phyloP scores from a whole-genome alignment of 805 yeast species.

The Yarrowia porcina region DNA sequence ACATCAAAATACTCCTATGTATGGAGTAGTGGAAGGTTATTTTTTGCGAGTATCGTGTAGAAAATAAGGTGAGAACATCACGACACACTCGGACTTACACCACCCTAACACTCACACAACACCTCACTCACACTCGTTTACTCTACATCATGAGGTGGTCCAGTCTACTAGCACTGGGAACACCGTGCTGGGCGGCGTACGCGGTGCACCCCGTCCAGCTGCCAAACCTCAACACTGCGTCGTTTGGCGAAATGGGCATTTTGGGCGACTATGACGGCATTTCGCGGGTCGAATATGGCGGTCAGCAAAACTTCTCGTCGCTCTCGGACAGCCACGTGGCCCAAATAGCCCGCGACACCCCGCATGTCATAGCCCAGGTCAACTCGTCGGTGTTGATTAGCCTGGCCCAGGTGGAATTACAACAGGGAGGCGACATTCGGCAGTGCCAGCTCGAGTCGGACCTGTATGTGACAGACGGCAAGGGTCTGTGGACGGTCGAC shows the following conservation, averaged over 20 bases:
- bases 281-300: slow-evolving; percentile 39
- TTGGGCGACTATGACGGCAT: slow-evolving; percentile 43
- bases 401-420: slow-evolving; percentile 29
- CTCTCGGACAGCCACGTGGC: slow-evolving; percentile 24
- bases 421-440: slow-evolving; percentile 31
- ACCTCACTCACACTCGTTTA: not conserved
- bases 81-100: not conserved
- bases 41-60: too few species aligned
- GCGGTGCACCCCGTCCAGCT: slow-evolving; percentile 29
- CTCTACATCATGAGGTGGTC: slow-evolving; percentile 9
- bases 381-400: slow-evolving; percentile 32
- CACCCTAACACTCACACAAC: not conserved
- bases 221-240: slow-evolving; percentile 31
- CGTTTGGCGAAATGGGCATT: slow-evolving; percentile 37
- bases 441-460: slow-evolving; percentile 33
- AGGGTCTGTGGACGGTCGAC: slow-evolving; percentile 34
- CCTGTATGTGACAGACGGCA: slow-evolving; percentile 29
- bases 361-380: slow-evolving; percentile 31
- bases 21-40: too few species aligned
- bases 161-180: not conserved
- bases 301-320: slow-evolving; percentile 38
- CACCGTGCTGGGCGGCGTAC: not conserved
- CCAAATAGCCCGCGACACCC: slow-evolving; percentile 26
- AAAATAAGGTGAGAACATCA: not conserved
- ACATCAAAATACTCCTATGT: slow-evolving; percentile 5